Conservation (phyloP, 352 stramenopile genomes). For the Phytophthora melonis region DNA sequence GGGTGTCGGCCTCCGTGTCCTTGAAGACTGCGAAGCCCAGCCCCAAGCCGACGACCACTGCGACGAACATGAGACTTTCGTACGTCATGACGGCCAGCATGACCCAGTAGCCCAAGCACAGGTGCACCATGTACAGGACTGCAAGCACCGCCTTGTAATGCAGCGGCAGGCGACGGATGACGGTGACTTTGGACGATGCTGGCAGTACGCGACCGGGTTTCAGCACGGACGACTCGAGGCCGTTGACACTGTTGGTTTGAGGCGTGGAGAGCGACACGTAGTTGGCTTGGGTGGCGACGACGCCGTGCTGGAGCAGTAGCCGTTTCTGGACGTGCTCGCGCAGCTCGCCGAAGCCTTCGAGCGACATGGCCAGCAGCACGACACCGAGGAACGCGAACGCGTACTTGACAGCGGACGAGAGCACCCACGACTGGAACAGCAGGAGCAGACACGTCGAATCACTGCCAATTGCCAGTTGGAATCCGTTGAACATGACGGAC, state of each 20-base stretch:
- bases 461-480: slow-evolving; percentile 62
- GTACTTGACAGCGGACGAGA: slow-evolving; percentile 69
- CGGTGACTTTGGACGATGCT: slow-evolving; percentile 22
- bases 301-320: slow-evolving; percentile 53
- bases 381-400: slow-evolving; percentile 66
- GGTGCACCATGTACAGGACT: slow-evolving; percentile 65
- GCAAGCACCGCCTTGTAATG: slow-evolving; percentile 62
- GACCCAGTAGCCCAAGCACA: slow-evolving; percentile 72
- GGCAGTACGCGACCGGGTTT: slow-evolving; percentile 15
- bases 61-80: slow-evolving; percentile 71
- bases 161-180: slow-evolving; percentile 45
- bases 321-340: slow-evolving; percentile 49
- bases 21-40: slow-evolving; percentile 77
- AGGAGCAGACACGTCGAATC: slow-evolving; percentile 61
- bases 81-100: slow-evolving; percentile 86
- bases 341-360: slow-evolving; percentile 60
- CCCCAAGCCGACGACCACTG: slow-evolving; percentile 64
- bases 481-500: slow-evolving; percentile 81
- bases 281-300: slow-evolving; percentile 51
- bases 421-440: slow-evolving; percentile 74
- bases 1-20: slow-evolving; percentile 63
- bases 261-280: slow-evolving; percentile 54
- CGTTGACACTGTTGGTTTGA: not conserved
- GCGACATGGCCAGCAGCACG: slow-evolving; percentile 54
- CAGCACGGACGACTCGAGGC: slow-evolving; percentile 20